These are phyloP conservation scores for Linnemannia zychae DNA, from an alignment of 192 early-diverging fungal genomes.

Conservation along the genomic window DNA sequence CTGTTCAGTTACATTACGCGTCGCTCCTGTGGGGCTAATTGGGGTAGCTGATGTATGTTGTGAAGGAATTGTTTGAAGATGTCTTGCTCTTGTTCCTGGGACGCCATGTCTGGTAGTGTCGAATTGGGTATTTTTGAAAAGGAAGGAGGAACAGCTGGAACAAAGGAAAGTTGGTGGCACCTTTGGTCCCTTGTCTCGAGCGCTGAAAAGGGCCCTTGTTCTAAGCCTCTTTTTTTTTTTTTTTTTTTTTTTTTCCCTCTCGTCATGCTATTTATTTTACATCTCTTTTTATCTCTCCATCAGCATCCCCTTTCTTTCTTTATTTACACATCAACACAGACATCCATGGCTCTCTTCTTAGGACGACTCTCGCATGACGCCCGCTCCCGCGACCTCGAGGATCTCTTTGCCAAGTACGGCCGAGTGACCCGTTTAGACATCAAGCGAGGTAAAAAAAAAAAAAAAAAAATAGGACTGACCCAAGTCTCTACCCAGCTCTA, in stretches of 20 bases:
- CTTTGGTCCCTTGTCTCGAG: neutral
- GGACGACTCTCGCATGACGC: conserved; percentile 58
- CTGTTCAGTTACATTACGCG: conserved; percentile 37
- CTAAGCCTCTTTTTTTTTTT: conserved; percentile 3
- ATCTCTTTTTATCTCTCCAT: neutral
- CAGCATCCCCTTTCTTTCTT: neutral
- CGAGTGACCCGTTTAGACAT: conserved; percentile 62
- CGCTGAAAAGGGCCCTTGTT: neutral
- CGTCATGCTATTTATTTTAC: neutral
- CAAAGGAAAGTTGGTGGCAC: neutral
- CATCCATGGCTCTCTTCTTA: conserved; percentile 54
- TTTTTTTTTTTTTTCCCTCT: neutral
- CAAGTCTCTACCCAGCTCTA: no score
- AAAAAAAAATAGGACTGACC: no score
- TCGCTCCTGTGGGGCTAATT: conserved; percentile 24
- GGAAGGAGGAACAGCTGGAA: neutral
- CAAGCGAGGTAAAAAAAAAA: conserved; percentile 57
- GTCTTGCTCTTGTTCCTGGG: neutral
- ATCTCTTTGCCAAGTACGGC: conserved; percentile 64
- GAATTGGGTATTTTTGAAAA: neutral
- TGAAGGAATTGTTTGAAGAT: conserved; percentile 22
- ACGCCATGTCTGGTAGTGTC: neutral
- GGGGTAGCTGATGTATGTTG: conserved; percentile 9
- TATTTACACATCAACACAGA: neutral
- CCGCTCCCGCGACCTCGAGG: conserved; percentile 61